Conservation (phyloP, 2,329 filamentous ascomycete genomes). For the Neobulgaria alba region DNA sequence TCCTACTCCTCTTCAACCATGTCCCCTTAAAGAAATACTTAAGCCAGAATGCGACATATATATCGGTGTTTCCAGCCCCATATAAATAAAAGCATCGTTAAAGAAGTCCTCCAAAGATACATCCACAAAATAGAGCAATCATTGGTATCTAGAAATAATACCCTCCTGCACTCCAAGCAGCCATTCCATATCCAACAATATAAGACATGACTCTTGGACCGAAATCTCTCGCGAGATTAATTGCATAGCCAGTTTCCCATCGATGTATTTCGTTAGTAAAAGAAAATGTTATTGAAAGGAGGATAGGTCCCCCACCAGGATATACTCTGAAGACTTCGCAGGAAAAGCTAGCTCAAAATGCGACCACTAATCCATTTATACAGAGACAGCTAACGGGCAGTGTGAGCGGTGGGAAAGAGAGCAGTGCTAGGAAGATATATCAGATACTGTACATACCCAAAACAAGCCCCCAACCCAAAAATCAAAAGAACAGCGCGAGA, state of each 20-base stretch:
- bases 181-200: slow-evolving; percentile 56
- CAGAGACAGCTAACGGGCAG: slow-evolving; percentile 16
- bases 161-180: slow-evolving; percentile 57
- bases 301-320: slow-evolving; percentile 12
- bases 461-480: slow-evolving; percentile 64
- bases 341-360: slow-evolving; percentile 14
- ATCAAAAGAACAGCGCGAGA: slow-evolving; percentile 59
- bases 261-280: no score
- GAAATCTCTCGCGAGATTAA: slow-evolving; percentile 66
- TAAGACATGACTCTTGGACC: slow-evolving; percentile 59
- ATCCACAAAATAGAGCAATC: slow-evolving; percentile 60
- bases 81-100: slow-evolving; percentile 64
- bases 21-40: slow-evolving; percentile 39
- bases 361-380: slow-evolving; percentile 26
- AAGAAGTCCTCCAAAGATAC: slow-evolving; percentile 53
- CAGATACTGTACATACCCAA: no score
- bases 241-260: slow-evolving; percentile 72
- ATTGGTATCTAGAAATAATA: slow-evolving; percentile 75
- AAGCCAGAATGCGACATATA: slow-evolving; percentile 60
- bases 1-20: slow-evolving; percentile 9
- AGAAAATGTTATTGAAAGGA: background rate
- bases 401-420: slow-evolving; percentile 16
- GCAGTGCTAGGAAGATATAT: slow-evolving; percentile 13
- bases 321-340: slow-evolving; percentile 18
- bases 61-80: slow-evolving; percentile 55